These are phyloP conservation scores for Solanum bulbocastanum DNA, from an alignment of 257 asterid species.

Conservation along the genomic window DNA sequence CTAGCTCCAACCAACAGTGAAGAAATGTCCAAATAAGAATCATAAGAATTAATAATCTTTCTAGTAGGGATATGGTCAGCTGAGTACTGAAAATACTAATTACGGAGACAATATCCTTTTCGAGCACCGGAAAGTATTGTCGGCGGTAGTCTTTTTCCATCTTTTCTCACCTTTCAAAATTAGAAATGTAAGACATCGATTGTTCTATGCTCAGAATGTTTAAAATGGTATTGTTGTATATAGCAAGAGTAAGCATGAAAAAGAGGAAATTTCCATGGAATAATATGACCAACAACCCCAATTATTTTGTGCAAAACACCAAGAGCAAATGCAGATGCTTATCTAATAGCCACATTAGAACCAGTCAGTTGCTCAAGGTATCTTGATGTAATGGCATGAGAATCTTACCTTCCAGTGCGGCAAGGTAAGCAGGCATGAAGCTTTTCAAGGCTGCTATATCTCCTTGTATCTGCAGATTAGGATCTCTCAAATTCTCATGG, in stretches of 20 bases:
- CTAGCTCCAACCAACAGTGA: not conserved
- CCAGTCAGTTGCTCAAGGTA: not conserved
- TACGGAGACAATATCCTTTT: not conserved
- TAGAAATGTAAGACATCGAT: not conserved
- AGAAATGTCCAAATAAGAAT: not conserved
- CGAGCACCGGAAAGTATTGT: not conserved
- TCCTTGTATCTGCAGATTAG: conserved; percentile 66
- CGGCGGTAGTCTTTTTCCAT: not conserved
- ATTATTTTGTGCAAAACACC: not conserved
- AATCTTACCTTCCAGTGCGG: not conserved
- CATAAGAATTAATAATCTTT: not conserved
- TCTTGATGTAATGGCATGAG: not conserved
- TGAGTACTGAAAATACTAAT: not conserved
- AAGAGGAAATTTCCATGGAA: not conserved
- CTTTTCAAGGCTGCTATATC: conserved; percentile 62
- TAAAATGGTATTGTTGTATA: not conserved
- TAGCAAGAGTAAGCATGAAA: not conserved
- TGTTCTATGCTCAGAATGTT: not conserved
- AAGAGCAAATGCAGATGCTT: not conserved
- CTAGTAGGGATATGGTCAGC: not conserved
- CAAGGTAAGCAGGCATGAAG: conserved; percentile 47
- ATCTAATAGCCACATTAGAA: not conserved
- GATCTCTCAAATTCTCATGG: conserved; percentile 77
- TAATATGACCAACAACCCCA: not conserved
- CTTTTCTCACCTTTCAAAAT: not conserved